Evolutionary conservation across 768 basidiomycete species (phyloP).

Genomic region (Gymnopilus dilepis): DNA sequence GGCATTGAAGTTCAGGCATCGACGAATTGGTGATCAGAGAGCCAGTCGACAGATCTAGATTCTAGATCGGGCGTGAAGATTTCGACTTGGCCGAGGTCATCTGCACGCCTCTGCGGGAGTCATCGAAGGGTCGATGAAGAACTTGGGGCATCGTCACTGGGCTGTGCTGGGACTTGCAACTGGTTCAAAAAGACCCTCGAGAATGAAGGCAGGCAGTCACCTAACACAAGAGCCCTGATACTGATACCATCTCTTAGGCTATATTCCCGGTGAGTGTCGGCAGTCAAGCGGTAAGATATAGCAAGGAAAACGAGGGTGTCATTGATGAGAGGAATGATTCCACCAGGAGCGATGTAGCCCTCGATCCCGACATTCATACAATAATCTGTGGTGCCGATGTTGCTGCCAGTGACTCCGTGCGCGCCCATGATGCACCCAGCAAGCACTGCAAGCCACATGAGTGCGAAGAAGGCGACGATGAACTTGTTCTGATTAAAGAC

Average conservation of each 20-base stretch:
- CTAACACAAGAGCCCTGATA: conserved; percentile 25
- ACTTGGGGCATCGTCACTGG: no score
- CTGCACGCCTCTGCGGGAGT: no score
- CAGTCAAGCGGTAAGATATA: conserved; percentile 34
- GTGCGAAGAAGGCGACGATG: conserved; percentile 30
- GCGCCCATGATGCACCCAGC: conserved; percentile 31
- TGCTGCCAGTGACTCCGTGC: conserved; percentile 22
- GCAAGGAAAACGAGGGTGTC: conserved; percentile 41
- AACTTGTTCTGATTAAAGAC: conserved; percentile 29
- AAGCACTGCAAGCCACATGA: conserved; percentile 36
- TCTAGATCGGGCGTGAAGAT: no score
- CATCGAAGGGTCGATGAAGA: no score
- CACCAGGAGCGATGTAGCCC: conserved; percentile 18
- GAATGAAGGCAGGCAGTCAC: conserved; percentile 29
- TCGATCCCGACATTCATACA: conserved; percentile 26
- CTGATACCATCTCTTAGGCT: conserved; percentile 15
- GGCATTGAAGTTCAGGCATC: no score
- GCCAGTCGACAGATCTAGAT: no score
- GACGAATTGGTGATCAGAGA: no score
- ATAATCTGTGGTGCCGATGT: conserved; percentile 30
- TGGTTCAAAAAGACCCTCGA: no score
- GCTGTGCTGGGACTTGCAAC: no score
- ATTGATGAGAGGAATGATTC: conserved; percentile 28
- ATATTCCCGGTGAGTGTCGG: conserved; percentile 17
- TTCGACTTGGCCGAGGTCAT: no score